Base-by-base conservation (phyloP, 352 stramenopile genomes). In the Pythium chondricola region DNA sequence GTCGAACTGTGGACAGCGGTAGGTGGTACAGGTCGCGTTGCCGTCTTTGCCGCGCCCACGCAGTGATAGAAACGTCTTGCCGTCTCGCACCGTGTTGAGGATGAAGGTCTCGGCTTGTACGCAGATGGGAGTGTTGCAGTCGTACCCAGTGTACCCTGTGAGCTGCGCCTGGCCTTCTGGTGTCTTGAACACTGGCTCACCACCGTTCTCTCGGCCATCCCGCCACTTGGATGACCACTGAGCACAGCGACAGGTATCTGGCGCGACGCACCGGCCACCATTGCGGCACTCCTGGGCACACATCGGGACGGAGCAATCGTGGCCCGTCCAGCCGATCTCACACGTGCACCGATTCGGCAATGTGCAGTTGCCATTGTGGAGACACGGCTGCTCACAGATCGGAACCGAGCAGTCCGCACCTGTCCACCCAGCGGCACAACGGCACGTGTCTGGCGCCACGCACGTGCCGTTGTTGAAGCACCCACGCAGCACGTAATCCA, bases 381-480 rank as follows among this genome's bases (percentile, higher is more conserved):
- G 39, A 48, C 88, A 95, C 4, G 29, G 55, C 45, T 95, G 69
- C 21, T 56, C 18, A 44, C 88, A 97, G 6, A 92, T 33, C 2
- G 88, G 88, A 3, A 72, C 69, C 2, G 65, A 83, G 47, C 88
- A 97, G 60, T 96, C 83, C 6, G 39, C 43, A 11, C 88, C 87
- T 6, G 61, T 64, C 86, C 88, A 97, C 0, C 87, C 88, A 8
- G 41, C 3, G 8, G 80, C 75, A 49, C 91, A 97, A 3, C 47
- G 45, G 45, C 91, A 97, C 22, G 74, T 88, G 43, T 84, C 66
- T 2, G 92, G 91, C 4, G 81, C 87, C 2, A 93, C 68, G 56
- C 93, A 98, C 7, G 88, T 97, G n/a, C 92, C 90, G 53, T 98
- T 97, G 65, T 98, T 98, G 61, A 86, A 97, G 70, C 95, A 99